A percentile compares a stretch with the other conserved stretches of the same genome.
Evolutionary conservation across 371 early-diverging fungal genomes (phyloP).

Genomic region (Dichotomocladium elegans): DNA sequence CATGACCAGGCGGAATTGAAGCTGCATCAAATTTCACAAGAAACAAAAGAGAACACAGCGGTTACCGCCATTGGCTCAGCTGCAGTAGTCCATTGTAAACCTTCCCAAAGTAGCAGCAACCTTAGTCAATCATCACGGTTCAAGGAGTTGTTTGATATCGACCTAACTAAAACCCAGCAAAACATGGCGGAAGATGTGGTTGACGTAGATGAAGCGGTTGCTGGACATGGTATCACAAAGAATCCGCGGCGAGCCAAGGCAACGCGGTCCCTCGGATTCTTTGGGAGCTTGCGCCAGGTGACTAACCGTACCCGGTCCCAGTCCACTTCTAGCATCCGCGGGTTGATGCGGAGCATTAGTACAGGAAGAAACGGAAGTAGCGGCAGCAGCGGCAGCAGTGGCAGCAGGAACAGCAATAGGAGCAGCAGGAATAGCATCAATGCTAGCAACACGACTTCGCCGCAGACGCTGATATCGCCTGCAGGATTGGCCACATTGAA

Average conservation of each 20-base stretch:
- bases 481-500: slow-evolving; percentile 16
- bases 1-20: neutral
- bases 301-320: slow-evolving; percentile 15
- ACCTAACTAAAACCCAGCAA: too few species aligned
- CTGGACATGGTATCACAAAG: neutral
- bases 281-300: slow-evolving; percentile 14
- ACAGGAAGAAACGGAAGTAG: neutral
- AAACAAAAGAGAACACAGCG: neutral
- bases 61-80: neutral
- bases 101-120: neutral
- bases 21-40: neutral
- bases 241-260: neutral
- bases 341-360: slow-evolving; percentile 10
- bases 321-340: slow-evolving; percentile 6
- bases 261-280: slow-evolving; percentile 10
- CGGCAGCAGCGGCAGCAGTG: neutral
- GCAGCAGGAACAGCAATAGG: neutral
- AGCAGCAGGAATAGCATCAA: neutral
- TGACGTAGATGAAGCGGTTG: neutral
- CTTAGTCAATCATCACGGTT: slow-evolving; percentile 4
- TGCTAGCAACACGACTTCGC: neutral
- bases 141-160: slow-evolving; percentile 5
- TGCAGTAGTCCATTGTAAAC: neutral
- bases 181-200: too few species aligned
- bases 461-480: slow-evolving; percentile 7